A percentile compares a stretch with the other conserved stretches of the same genome.
These are phyloP conservation scores for Lophiotrema nucula DNA, from an alignment of 495 filamentous ascomycete genomes.

Conservation along the genomic window DNA sequence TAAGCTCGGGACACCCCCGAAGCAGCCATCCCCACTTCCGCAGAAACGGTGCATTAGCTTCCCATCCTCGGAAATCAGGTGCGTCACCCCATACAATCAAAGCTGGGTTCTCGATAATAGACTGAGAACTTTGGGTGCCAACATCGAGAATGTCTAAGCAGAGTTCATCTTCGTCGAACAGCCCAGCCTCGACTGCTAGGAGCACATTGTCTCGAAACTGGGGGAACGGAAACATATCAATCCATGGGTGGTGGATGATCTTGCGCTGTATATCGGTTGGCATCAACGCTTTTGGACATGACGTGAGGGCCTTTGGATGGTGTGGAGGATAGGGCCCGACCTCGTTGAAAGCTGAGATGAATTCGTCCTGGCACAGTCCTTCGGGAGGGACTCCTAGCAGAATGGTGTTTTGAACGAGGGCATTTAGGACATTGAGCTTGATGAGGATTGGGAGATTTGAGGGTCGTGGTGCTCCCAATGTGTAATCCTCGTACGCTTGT, in stretches of 20 bases:
- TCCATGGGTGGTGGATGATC: conserved; percentile 1
- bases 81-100: conserved; percentile 23
- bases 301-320: not conserved
- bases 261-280: not conserved
- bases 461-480: not conserved
- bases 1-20: conserved; percentile 7
- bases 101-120: too few species aligned
- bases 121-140: conserved; percentile 1
- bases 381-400: conserved; percentile 6
- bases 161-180: conserved; percentile 7
- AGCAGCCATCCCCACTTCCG: conserved; percentile 20
- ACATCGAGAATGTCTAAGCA: conserved; percentile 13
- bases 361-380: conserved; percentile 2
- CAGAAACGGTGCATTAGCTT: conserved; percentile 10
- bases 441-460: conserved; percentile 18
- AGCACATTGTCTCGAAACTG: conserved; percentile 16
- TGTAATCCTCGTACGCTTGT: not conserved
- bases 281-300: not conserved
- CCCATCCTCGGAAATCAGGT: conserved; percentile 7
- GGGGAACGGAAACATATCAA: conserved; percentile 10
- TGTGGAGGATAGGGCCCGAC: not conserved
- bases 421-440: conserved; percentile 43
- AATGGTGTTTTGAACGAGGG: conserved; percentile 38
- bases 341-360: not conserved
- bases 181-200: not conserved